Percentiles rank a stretch among this genome's conserved stretches.
Evolutionary conservation across 1,284 basidiomycete species (phyloP).

Genomic region (Trametes pubescens): DNA sequence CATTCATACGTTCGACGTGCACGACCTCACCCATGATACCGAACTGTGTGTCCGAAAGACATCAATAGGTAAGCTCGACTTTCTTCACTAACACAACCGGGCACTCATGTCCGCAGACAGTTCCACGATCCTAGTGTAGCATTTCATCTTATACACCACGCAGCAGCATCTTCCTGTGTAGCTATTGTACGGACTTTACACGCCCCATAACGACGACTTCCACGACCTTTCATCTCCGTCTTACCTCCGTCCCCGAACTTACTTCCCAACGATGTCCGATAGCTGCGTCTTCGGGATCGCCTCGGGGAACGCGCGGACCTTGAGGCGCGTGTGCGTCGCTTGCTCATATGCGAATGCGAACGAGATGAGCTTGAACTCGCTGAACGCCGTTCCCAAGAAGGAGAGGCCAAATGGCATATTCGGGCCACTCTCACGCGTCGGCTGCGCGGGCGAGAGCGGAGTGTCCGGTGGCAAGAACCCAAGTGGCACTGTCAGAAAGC

Average conservation of each 20-base stretch:
- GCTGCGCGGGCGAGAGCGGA: slow-evolving; percentile 43
- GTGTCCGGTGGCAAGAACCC: slow-evolving; percentile 52
- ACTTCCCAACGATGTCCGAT: slow-evolving; percentile 44
- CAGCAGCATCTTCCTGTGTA: too few relatives aligned
- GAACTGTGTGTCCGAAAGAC: too few relatives aligned
- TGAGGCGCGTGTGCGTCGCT: slow-evolving; percentile 54
- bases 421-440: slow-evolving; percentile 46
- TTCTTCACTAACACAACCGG: too few relatives aligned
- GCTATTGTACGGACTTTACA: too few relatives aligned
- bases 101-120: too few relatives aligned
- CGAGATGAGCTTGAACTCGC: slow-evolving; percentile 55
- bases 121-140: too few relatives aligned
- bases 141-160: too few relatives aligned
- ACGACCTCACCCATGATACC: too few relatives aligned
- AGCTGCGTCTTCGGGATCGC: slow-evolving; percentile 62
- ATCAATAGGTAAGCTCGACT: too few relatives aligned
- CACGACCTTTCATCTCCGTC: not conserved
- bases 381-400: slow-evolving; percentile 60
- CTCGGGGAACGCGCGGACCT: slow-evolving; percentile 50
- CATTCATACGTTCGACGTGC: too few relatives aligned
- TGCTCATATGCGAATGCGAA: slow-evolving; percentile 65
- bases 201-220: not conserved
- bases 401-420: slow-evolving; percentile 58
- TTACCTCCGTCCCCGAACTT: not conserved
- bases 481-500: slow-evolving; percentile 49